Evolutionary conservation across 768 basidiomycete species (phyloP), one percentile per base, ranked within the genome.

Genomic region (Phylloporus sp.): DNA sequence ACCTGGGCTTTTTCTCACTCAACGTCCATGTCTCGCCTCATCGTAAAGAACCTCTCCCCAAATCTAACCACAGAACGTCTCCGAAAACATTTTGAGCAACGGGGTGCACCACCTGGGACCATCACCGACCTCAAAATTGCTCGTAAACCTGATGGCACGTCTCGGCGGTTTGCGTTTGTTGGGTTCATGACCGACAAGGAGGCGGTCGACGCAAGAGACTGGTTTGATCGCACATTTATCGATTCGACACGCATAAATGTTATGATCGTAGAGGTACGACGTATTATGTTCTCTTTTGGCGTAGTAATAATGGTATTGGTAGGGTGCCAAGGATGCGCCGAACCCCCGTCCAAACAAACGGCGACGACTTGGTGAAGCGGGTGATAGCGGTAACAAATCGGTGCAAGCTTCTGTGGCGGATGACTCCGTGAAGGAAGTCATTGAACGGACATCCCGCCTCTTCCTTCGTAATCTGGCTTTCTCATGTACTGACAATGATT

Each of bases 381-480:
- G 71, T n/a, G 66, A 54, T 22, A 49, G n/a, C 10, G 26, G 47
- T 18, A 55, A 53, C 34, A 53, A 54, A n/a, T 47, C 27, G 6
- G 50, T 53, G 9, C 49, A 49, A 18, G 26, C 18, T 51, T 27
- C 31, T 28, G 23, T 5, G 63, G 15, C 32, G 32, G 50, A 70
- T 22, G 76, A 82, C 44, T 57, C 68, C 3, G 57, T 59, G 1
- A 70, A 71, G 53, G 59, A 67, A 24, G 81, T 84, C 1, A 86
- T 95, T 47, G 70, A 86, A 5, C 77, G 79, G 50, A 95, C 93
- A 0, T 78, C 82, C 1, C 81, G 95, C 5, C 73, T 98, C 2
- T 98, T 98, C 63, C 72, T 99, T 6, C 91, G 97, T n/a, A 99
- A 98, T 64, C 70, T 99, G n/a, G 77, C 93, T 0, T 98, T 93